Conservation (phyloP, 169 alveolate genomes). For the Eimeria necatrix region DNA sequence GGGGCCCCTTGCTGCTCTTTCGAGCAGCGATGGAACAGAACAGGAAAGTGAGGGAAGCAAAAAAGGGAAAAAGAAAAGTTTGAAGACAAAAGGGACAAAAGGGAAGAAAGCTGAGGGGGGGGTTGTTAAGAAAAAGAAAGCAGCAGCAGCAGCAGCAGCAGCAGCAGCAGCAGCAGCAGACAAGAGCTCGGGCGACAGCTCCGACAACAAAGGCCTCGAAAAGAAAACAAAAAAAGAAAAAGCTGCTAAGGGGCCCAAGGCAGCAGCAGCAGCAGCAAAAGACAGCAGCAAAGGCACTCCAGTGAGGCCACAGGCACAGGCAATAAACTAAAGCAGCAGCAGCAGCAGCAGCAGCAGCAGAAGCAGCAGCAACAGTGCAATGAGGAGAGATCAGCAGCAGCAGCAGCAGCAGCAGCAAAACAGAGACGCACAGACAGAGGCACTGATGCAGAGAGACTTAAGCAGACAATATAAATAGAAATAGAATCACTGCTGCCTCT, state of each 20-base stretch:
- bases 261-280: neutral
- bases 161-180: neutral
- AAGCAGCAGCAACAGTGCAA: too few species aligned
- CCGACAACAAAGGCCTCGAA: neutral
- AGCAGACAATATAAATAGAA: too few species aligned
- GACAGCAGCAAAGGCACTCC: neutral
- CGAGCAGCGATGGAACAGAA: too few species aligned
- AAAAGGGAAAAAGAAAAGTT: neutral
- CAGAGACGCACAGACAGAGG: too few species aligned
- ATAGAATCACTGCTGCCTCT: too few species aligned
- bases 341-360: too few species aligned
- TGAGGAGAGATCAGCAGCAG: too few species aligned
- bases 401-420: too few species aligned
- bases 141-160: neutral
- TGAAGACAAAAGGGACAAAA: neutral
- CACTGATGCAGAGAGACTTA: too few species aligned
- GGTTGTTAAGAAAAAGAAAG: neutral
- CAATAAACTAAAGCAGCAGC: too few species aligned
- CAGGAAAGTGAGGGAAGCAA: neutral
- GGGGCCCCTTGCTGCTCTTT: neutral
- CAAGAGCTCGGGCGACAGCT: neutral
- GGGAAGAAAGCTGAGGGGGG: neutral
- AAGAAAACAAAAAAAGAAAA: neutral
- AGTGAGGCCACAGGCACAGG: neutral
- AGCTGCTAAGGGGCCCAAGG: neutral